Conservation (phyloP, 73 alveolate species). For the Loxodes magnus region DNA sequence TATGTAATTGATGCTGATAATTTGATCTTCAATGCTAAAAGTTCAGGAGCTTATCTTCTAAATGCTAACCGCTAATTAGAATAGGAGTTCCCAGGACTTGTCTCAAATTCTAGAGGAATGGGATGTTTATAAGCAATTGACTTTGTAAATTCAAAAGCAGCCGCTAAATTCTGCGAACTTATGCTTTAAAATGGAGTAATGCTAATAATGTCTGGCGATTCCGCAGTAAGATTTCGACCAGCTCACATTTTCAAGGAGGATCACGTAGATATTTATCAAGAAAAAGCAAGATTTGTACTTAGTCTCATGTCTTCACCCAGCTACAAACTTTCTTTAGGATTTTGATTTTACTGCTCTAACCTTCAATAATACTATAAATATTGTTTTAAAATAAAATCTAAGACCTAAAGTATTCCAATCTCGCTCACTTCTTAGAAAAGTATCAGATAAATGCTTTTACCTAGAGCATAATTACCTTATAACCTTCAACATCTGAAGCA, state of each 20-base stretch:
- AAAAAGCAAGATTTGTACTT: neutral
- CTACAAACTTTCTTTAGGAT: too few relatives aligned
- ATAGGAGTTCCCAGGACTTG: neutral
- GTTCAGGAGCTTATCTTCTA: slow-evolving; percentile 12
- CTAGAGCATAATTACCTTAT: too few relatives aligned
- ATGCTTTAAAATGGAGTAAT: slow-evolving; percentile 15
- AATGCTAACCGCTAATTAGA: slow-evolving; percentile 1
- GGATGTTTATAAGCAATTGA: slow-evolving; percentile 26
- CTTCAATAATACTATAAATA: too few relatives aligned
- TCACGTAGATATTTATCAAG: slow-evolving; percentile 15
- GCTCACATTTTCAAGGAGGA: slow-evolving; percentile 13
- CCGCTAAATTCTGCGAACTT: neutral
- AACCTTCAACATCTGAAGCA: too few relatives aligned
- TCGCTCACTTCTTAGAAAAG: too few relatives aligned
- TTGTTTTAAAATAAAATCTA: too few relatives aligned
- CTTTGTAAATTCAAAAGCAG: neutral
- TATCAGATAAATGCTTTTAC: too few relatives aligned
- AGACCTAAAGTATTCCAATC: too few relatives aligned
- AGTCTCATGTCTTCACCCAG: too few relatives aligned
- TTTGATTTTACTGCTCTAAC: too few relatives aligned
- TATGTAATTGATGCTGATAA: slow-evolving; percentile 13
- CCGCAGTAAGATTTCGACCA: slow-evolving; percentile 18
- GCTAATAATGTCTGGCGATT: slow-evolving; percentile 14
- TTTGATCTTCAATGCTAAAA: slow-evolving; percentile 4
- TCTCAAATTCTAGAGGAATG: slow-evolving; percentile 25